phyloP scores from a whole-genome alignment of 2,329 filamentous ascomycete species.

The Epichloe uncinata region DNA sequence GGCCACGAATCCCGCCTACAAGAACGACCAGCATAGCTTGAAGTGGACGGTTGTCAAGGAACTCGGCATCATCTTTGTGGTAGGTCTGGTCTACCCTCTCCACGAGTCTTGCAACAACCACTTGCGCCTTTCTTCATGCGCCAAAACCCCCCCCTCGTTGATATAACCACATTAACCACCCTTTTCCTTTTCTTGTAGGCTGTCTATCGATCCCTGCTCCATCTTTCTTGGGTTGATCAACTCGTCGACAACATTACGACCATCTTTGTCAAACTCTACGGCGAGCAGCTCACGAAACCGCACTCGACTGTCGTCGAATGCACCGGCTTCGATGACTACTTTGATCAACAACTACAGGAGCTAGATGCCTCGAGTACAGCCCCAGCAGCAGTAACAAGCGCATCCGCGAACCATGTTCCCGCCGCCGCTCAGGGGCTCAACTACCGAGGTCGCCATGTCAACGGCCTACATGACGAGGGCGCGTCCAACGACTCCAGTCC shows the following conservation, averaged over 20 bases:
- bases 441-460: slow-evolving; percentile 24
- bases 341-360: slow-evolving; percentile 81
- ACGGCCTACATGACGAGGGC: slow-evolving; percentile 20
- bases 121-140: neutral
- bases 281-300: slow-evolving; percentile 69
- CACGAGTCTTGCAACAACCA: neutral
- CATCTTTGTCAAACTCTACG: slow-evolving; percentile 83
- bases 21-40: slow-evolving; percentile 83
- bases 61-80: slow-evolving; percentile 87
- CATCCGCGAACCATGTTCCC: slow-evolving; percentile 7
- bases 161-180: no score
- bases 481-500: slow-evolving; percentile 57
- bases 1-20: slow-evolving; percentile 60
- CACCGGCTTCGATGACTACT: slow-evolving; percentile 75
- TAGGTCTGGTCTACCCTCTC: slow-evolving; percentile 23
- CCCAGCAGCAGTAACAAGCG: slow-evolving; percentile 17
- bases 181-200: slow-evolving; percentile 46
- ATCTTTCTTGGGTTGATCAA: slow-evolving; percentile 94
- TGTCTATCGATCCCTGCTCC: slow-evolving; percentile 89
- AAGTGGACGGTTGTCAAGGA: slow-evolving; percentile 93
- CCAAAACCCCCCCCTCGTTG: neutral
- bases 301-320: slow-evolving; percentile 70
- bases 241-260: slow-evolving; percentile 90
- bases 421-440: slow-evolving; percentile 25
- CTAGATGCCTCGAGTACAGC: slow-evolving; percentile 45